Percentiles rank a stretch among this genome's conserved stretches.
Evolutionary conservation across 2,329 filamentous ascomycete species (phyloP).

Genomic region (Proliferodiscus dingleyae): DNA sequence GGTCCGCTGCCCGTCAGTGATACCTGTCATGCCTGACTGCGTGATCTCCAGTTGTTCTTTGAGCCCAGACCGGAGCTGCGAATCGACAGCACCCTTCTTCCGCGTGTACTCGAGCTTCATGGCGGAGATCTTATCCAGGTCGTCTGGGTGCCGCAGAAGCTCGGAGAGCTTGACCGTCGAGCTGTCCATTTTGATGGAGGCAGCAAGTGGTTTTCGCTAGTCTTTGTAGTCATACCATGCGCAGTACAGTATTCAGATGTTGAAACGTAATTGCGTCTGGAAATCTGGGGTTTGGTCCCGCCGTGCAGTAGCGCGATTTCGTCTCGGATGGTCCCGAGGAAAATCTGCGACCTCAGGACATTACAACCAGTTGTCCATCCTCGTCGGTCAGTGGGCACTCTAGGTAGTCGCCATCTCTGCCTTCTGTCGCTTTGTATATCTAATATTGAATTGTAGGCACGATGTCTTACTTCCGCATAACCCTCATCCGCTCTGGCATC

Average conservation of each 20-base stretch:
- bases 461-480: constrained; percentile 68
- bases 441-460: constrained; percentile 9
- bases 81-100: constrained; percentile 89
- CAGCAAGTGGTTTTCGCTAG: constrained; percentile 2
- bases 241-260: neutral
- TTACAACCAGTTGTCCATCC: constrained; percentile 1
- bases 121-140: constrained; percentile 89
- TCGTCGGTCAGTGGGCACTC: too few relatives aligned
- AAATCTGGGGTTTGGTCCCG: constrained; percentile 11
- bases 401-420: too few relatives aligned
- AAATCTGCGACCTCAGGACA: constrained; percentile 13
- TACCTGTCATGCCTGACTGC: constrained; percentile 83
- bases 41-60: constrained; percentile 92
- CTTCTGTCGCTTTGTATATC: neutral
- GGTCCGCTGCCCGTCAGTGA: constrained; percentile 85
- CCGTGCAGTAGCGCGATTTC: neutral
- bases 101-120: constrained; percentile 90
- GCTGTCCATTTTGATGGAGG: constrained; percentile 30
- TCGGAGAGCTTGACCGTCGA: constrained; percentile 68
- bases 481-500: constrained; percentile 66
- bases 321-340: constrained; percentile 1
- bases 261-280: constrained; percentile 9
- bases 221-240: constrained; percentile 19
- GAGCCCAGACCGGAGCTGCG: constrained; percentile 80
- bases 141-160: constrained; percentile 89